Conservation (phyloP, 164 flowering plant genomes). For the Liquidambar formosana region DNA sequence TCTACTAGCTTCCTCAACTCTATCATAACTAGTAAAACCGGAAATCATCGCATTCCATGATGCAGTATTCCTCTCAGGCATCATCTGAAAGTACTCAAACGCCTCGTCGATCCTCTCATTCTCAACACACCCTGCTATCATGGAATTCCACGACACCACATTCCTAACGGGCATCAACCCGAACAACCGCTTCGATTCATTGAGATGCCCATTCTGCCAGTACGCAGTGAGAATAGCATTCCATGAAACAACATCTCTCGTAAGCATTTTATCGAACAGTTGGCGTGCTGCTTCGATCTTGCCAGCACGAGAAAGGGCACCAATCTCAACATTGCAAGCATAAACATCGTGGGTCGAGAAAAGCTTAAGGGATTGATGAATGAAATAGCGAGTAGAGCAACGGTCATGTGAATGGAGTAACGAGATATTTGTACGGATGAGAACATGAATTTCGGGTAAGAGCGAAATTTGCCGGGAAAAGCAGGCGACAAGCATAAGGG, state of each 20-base stretch:
- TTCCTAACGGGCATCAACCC: conserved; percentile 40
- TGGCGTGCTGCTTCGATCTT: conserved; percentile 38
- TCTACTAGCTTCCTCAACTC: conserved; percentile 34
- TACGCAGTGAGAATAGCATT: conserved; percentile 44
- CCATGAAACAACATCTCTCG: conserved; percentile 44
- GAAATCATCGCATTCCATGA: conserved; percentile 51
- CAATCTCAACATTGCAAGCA: conserved; percentile 33
- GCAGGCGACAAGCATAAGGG: neutral
- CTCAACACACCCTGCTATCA: conserved; percentile 49
- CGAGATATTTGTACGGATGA: neutral
- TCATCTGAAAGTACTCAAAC: conserved; percentile 29
- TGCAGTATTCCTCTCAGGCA: conserved; percentile 46
- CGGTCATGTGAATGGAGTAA: no score
- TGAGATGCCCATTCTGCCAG: conserved; percentile 39
- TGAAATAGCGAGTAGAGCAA: no score
- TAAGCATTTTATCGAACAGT: conserved; percentile 44
- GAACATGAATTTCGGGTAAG: neutral
- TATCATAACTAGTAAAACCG: conserved; percentile 35
- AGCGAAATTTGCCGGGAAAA: neutral
- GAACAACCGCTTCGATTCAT: conserved; percentile 41
- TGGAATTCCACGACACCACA: conserved; percentile 53
- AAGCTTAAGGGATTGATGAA: conserved; percentile 1
- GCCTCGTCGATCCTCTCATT: conserved; percentile 42
- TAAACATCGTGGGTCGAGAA: conserved; percentile 31
- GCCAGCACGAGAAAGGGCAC: conserved; percentile 26